Evolutionary conservation across 75 land plant genomes (phyloP).

Genomic region (Picea glauca): DNA sequence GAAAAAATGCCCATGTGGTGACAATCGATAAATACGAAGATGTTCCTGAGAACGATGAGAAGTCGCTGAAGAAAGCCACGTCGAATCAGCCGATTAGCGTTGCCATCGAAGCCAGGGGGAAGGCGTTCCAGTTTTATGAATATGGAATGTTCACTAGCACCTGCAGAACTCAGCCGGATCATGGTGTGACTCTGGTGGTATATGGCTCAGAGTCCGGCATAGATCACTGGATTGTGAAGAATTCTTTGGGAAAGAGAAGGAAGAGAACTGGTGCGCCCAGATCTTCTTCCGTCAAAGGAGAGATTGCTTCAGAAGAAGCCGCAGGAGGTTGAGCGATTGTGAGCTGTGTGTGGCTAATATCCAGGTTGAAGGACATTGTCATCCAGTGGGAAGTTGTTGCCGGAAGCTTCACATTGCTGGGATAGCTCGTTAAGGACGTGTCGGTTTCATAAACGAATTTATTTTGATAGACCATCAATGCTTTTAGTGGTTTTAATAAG

Average conservation of each 20-base stretch:
- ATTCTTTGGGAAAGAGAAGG: slow-evolving; percentile 72
- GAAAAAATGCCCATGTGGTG: slow-evolving; percentile 22
- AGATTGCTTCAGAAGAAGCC: too few species aligned
- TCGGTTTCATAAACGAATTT: too few species aligned
- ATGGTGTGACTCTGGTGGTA: slow-evolving; percentile 60
- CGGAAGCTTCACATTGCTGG: too few species aligned
- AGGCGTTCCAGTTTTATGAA: slow-evolving; percentile 27
- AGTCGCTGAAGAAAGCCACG: slow-evolving; percentile 32
- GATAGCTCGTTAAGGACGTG: too few species aligned
- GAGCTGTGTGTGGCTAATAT: too few species aligned
- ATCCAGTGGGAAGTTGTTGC: too few species aligned
- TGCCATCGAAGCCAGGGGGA: slow-evolving; percentile 24
- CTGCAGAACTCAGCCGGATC: slow-evolving; percentile 59
- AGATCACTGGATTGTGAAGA: slow-evolving; percentile 74
- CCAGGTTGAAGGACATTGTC: too few species aligned
- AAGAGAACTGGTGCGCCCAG: slow-evolving; percentile 19
- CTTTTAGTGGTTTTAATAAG: too few species aligned
- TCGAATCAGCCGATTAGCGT: slow-evolving; percentile 34
- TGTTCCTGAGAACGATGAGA: slow-evolving; percentile 31
- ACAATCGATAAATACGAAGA: slow-evolving; percentile 20
- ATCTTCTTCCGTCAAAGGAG: too few species aligned
- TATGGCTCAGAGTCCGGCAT: slow-evolving; percentile 45
- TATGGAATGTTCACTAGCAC: slow-evolving; percentile 52
- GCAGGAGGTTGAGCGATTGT: too few species aligned
- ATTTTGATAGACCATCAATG: too few species aligned